Evolutionary conservation across 108 stramenopile species (phyloP).

Genomic region (Nitzschia sp.): DNA sequence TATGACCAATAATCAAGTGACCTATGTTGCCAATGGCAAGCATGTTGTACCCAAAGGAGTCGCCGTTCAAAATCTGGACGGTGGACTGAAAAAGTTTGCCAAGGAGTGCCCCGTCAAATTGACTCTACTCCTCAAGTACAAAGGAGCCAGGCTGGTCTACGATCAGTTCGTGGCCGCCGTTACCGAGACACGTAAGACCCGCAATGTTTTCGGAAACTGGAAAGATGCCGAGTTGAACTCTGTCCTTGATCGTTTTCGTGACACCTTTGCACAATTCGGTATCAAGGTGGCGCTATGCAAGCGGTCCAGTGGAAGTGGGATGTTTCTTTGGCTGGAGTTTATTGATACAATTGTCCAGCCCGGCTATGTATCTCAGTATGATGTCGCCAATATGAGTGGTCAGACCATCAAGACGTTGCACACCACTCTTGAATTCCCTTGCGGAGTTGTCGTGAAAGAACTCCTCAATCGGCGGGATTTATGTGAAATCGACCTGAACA

Average conservation of each 20-base stretch:
- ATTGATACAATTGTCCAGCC: constrained; percentile 35
- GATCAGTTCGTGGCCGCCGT: constrained; percentile 45
- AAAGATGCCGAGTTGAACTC: constrained; percentile 44
- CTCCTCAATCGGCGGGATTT: constrained; percentile 38
- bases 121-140: constrained; percentile 19
- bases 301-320: constrained; percentile 33
- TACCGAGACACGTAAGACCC: constrained; percentile 32
- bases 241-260: constrained; percentile 47
- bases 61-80: constrained; percentile 50
- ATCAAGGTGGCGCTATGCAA: constrained; percentile 55
- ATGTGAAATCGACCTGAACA: constrained; percentile 41
- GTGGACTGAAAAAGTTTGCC: constrained; percentile 35
- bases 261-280: constrained; percentile 44
- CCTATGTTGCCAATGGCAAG: neutral
- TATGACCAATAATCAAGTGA: no score
- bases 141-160: constrained; percentile 33
- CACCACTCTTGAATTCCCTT: constrained; percentile 48
- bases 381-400: constrained; percentile 44
- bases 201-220: constrained; percentile 48
- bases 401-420: constrained; percentile 53
- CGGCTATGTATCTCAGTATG: constrained; percentile 53
- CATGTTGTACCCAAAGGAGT: constrained; percentile 37
- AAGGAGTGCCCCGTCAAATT: constrained; percentile 25
- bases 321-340: constrained; percentile 56
- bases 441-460: constrained; percentile 58